phyloP scores from a whole-genome alignment of 306 rosid genomes.

The Cyclanthera cordifolia region DNA sequence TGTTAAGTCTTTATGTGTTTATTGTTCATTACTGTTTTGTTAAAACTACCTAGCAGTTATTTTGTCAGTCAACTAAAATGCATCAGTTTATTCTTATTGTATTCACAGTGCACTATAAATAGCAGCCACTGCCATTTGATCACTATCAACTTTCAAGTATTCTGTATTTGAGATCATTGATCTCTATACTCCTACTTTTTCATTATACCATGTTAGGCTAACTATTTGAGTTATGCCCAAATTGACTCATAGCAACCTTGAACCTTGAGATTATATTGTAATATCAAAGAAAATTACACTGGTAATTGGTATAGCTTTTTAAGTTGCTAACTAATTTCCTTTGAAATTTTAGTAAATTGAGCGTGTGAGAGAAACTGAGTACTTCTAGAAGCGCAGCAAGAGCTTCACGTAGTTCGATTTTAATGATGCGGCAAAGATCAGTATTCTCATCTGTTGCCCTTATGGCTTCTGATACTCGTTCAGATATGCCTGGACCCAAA shows the following conservation, averaged over 20 bases:
- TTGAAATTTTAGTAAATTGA: neutral
- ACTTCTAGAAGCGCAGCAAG: conserved; percentile 80
- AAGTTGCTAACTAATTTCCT: conserved; percentile 2
- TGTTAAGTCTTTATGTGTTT: too few relatives aligned
- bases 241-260: neutral
- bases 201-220: too few relatives aligned
- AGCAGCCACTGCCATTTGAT: too few relatives aligned
- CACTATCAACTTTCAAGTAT: too few relatives aligned
- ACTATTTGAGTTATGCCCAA: neutral
- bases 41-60: too few relatives aligned
- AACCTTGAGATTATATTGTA: neutral
- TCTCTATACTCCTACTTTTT: too few relatives aligned
- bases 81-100: too few relatives aligned
- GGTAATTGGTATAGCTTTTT: too few relatives aligned
- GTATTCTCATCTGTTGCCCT: conserved; percentile 38
- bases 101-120: too few relatives aligned
- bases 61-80: too few relatives aligned
- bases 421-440: conserved; percentile 34
- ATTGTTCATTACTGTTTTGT: too few relatives aligned
- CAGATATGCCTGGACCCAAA: conserved; percentile 69
- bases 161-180: too few relatives aligned
- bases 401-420: conserved; percentile 46
- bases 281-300: neutral
- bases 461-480: conserved; percentile 54
- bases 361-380: conserved; percentile 18